phyloP scores from a whole-genome alignment of 768 basidiomycete species.

The Phlegmacium glaucopus region DNA sequence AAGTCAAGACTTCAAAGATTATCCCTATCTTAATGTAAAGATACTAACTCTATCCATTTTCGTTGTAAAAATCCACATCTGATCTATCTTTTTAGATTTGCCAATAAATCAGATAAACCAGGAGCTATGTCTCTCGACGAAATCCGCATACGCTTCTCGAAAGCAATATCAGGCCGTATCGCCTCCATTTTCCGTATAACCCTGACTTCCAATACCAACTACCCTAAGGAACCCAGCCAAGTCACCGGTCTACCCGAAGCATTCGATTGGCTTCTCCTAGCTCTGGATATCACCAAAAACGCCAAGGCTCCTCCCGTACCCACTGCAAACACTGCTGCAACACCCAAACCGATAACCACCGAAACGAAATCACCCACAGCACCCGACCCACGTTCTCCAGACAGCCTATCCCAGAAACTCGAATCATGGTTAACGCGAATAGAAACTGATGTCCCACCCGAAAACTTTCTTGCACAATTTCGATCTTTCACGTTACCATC shows the following conservation, averaged over 20 bases:
- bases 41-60: not conserved
- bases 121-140: conserved; percentile 46
- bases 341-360: too few species aligned
- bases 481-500: conserved; percentile 28
- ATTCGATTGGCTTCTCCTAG: conserved; percentile 37
- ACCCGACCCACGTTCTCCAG: conserved; percentile 16
- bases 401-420: conserved; percentile 29
- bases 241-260: conserved; percentile 31
- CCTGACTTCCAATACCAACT: not conserved
- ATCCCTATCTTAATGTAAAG: conserved; percentile 31
- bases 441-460: conserved; percentile 22
- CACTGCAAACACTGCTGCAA: not conserved
- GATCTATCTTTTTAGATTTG: conserved; percentile 31
- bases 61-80: not conserved
- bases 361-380: not conserved
- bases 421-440: conserved; percentile 33
- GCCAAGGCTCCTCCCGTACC: not conserved
- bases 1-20: conserved; percentile 6
- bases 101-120: conserved; percentile 62
- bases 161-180: conserved; percentile 25
- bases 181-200: conserved; percentile 26
- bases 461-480: conserved; percentile 35
- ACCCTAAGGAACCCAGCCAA: conserved; percentile 10
- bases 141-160: conserved; percentile 33
- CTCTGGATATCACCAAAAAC: conserved; percentile 23